A percentile compares a stretch with the other conserved stretches of the same genome.
These are phyloP conservation scores for Arthrinium puccinioides DNA, from an alignment of 2,329 filamentous ascomycete species.

Conservation along the genomic window DNA sequence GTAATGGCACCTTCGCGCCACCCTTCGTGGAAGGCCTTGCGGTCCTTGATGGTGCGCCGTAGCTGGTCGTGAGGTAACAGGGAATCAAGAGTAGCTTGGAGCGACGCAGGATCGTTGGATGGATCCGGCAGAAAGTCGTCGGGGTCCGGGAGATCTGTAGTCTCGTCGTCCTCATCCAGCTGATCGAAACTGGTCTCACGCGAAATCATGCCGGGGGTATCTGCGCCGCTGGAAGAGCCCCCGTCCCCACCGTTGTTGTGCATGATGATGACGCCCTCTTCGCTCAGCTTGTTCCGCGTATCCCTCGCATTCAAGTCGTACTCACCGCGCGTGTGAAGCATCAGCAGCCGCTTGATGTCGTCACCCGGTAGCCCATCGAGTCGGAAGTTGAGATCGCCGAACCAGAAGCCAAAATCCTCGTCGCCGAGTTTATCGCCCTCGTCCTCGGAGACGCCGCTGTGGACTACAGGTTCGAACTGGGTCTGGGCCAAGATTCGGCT, in stretches of 20 bases:
- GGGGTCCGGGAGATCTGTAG: constrained; percentile 45
- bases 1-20: constrained; percentile 85
- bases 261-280: constrained; percentile 43
- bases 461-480: constrained; percentile 67
- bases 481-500: constrained; percentile 69
- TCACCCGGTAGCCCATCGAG: constrained; percentile 82
- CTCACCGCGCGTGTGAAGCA: constrained; percentile 73
- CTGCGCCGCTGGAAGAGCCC: not conserved
- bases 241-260: constrained; percentile 40
- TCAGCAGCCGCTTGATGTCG: constrained; percentile 79
- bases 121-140: constrained; percentile 63
- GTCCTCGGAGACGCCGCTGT: constrained; percentile 58
- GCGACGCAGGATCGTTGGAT: constrained; percentile 71
- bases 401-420: constrained; percentile 93
- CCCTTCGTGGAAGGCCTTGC: constrained; percentile 82
- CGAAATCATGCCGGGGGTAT: constrained; percentile 21
- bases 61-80: constrained; percentile 88
- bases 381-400: constrained; percentile 92
- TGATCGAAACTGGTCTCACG: constrained; percentile 22
- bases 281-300: constrained; percentile 29
- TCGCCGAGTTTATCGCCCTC: constrained; percentile 69
- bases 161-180: constrained; percentile 20
- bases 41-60: constrained; percentile 60
- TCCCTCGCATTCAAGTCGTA: constrained; percentile 50
- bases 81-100: constrained; percentile 83